Percentiles rank a stretch among this genome's conserved stretches.
phyloP scores from a whole-genome alignment of 164 flowering plant genomes.

The Tinospora cordifolia region DNA sequence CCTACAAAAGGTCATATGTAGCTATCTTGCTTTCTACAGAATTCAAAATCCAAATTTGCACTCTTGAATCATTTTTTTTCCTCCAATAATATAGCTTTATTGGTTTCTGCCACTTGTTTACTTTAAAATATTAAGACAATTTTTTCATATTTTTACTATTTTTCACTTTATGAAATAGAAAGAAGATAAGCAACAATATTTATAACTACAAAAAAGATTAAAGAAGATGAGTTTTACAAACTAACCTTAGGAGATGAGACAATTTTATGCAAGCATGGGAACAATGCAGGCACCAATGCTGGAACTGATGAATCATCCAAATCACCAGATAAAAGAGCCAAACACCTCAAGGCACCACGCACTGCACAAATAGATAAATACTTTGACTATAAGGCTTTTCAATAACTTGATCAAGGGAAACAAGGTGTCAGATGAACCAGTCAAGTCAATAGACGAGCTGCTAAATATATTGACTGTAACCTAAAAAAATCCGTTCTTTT shows the following conservation, averaged over 20 bases:
- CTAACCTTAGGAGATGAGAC: conserved; percentile 82
- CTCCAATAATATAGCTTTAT: no score
- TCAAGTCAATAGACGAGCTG: background rate
- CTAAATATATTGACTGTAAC: background rate
- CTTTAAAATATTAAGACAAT: no score
- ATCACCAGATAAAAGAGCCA: conserved; percentile 76
- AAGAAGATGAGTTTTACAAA: conserved; percentile 5
- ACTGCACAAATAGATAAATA: conserved; percentile 38
- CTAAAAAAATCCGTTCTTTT: background rate
- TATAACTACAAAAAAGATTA: background rate
- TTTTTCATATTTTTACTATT: background rate
- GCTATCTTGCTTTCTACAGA: no score
- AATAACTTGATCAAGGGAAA: background rate
- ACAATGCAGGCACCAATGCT: conserved; percentile 59
- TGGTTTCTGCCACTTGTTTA: no score
- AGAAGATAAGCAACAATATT: background rate
- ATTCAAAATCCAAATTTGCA: no score
- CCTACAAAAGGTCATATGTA: no score
- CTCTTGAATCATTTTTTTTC: no score
- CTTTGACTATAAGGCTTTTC: background rate
- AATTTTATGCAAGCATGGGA: conserved; percentile 65
- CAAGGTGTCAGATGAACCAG: background rate
- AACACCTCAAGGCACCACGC: conserved; percentile 79
- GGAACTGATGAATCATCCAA: conserved; percentile 80
- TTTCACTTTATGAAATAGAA: background rate